These are phyloP conservation scores for Oldenlandia corymbosa DNA, from an alignment of 257 asterid genomes.

Conservation along the genomic window DNA sequence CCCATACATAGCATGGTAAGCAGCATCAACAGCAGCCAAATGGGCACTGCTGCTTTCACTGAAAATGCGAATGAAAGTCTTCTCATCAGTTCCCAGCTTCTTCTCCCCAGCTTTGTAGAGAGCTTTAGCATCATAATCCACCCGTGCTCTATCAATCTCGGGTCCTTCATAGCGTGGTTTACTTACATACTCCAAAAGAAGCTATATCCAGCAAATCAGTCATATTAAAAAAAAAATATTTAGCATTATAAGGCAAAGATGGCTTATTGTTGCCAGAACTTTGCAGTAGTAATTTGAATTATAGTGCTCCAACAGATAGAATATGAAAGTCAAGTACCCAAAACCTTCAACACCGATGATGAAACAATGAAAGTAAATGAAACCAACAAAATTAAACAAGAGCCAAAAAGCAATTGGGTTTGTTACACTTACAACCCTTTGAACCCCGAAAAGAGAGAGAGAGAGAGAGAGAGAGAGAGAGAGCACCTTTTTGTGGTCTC, in stretches of 20 bases:
- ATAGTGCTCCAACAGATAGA: no score
- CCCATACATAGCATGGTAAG: conserved; percentile 58
- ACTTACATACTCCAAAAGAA: conserved; percentile 57
- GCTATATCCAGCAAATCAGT: conserved; percentile 34
- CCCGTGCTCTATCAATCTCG: conserved; percentile 64
- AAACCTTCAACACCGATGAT: not conserved
- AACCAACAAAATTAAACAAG: not conserved
- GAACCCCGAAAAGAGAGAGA: no score
- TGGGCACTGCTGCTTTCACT: conserved; percentile 72
- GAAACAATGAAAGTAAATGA: not conserved
- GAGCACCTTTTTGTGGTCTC: conserved; percentile 75
- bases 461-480: conserved; percentile 7
- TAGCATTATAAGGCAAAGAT: not conserved
- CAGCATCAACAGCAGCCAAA: conserved; percentile 58
- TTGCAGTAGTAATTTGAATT: not conserved
- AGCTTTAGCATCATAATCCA: conserved; percentile 73
- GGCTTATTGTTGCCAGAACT: not conserved
- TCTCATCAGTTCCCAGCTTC: conserved; percentile 88
- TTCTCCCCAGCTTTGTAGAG: conserved; percentile 91
- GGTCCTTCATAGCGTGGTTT: conserved; percentile 76
- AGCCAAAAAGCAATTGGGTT: no score
- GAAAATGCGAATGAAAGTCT: conserved; percentile 60
- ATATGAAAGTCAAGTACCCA: not conserved
- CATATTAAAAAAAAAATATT: not conserved
- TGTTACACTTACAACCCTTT: no score